A percentile compares a stretch with the other conserved stretches of the same genome.
phyloP scores from a whole-genome alignment of 1,139 yeast species.

The Pichia sp. region DNA sequence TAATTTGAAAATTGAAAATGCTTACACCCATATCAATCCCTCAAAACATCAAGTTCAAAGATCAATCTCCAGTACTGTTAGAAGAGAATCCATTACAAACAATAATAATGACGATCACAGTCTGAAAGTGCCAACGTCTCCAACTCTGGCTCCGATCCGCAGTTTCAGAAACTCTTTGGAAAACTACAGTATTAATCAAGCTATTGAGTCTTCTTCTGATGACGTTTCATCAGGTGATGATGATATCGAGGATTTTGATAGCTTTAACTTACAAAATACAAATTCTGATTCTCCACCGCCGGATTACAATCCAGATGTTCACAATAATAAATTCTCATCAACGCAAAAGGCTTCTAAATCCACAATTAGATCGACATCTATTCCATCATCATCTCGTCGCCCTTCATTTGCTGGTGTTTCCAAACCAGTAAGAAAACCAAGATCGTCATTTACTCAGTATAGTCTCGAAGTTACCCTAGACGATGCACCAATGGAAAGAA shows the following conservation, averaged over 20 bases:
- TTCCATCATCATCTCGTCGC: constrained; percentile 18
- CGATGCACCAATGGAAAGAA: constrained; percentile 23
- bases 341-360: constrained; percentile 6
- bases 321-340: not conserved
- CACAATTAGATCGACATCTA: constrained; percentile 17
- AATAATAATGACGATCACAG: constrained; percentile 36
- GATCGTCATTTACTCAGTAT: constrained; percentile 25
- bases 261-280: not conserved
- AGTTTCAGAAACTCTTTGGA: constrained; percentile 20
- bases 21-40: not conserved
- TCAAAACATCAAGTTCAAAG: not conserved
- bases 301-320: not conserved
- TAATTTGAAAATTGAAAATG: not conserved
- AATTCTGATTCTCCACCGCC: not conserved
- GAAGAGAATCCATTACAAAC: constrained; percentile 53
- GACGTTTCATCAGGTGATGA: constrained; percentile 24
- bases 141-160: constrained; percentile 22
- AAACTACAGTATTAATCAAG: constrained; percentile 23
- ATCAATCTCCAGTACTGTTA: constrained; percentile 25
- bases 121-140: constrained; percentile 35
- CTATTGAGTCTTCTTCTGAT: constrained; percentile 27
- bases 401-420: constrained; percentile 26
- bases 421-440: constrained; percentile 24
- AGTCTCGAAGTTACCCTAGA: constrained; percentile 26
- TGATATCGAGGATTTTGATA: constrained; percentile 28